Evolutionary conservation across 805 yeast species (phyloP).

Genomic region (Wickerhamiella cacticola): DNA sequence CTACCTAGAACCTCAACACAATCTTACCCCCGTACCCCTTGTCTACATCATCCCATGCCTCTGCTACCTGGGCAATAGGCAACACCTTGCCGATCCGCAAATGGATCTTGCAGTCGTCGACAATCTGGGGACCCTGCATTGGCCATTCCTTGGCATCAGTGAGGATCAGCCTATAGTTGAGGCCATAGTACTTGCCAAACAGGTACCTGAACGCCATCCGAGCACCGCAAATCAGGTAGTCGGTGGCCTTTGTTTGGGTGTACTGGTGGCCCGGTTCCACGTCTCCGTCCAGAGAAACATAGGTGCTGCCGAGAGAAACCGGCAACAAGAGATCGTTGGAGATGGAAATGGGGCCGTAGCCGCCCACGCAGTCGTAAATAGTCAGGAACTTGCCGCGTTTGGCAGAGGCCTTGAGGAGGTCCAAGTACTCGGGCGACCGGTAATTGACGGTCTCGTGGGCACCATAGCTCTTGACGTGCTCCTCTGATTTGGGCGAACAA

Average conservation of each 20-base stretch:
- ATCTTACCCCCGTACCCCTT: constrained; percentile 57
- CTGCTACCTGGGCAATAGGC: constrained; percentile 37
- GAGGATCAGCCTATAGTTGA: constrained; percentile 22
- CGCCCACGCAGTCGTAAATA: constrained; percentile 57
- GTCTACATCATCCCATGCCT: constrained; percentile 40
- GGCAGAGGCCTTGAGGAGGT: constrained; percentile 2
- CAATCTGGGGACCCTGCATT: constrained; percentile 34
- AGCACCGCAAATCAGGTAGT: constrained; percentile 15
- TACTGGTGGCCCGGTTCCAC: constrained; percentile 16
- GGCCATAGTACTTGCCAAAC: constrained; percentile 26
- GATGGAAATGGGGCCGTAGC: constrained; percentile 36
- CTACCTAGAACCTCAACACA: constrained; percentile 29
- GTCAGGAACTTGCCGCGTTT: constrained; percentile 35
- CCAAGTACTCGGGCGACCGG: not conserved
- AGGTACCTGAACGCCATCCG: constrained; percentile 22
- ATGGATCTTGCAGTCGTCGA: constrained; percentile 36
- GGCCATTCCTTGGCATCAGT: constrained; percentile 29
- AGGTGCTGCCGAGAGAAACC: constrained; percentile 25
- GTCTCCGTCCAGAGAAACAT: constrained; percentile 49
- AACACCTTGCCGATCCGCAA: constrained; percentile 45
- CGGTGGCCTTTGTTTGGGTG: not conserved
- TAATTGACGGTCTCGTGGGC: constrained; percentile 37
- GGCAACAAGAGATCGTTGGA: constrained; percentile 37
- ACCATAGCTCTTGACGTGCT: constrained; percentile 39
- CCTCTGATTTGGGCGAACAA: constrained; percentile 40